phyloP scores from a whole-genome alignment of 1,284 basidiomycete genomes.

The Ceratobasidium sp. region DNA sequence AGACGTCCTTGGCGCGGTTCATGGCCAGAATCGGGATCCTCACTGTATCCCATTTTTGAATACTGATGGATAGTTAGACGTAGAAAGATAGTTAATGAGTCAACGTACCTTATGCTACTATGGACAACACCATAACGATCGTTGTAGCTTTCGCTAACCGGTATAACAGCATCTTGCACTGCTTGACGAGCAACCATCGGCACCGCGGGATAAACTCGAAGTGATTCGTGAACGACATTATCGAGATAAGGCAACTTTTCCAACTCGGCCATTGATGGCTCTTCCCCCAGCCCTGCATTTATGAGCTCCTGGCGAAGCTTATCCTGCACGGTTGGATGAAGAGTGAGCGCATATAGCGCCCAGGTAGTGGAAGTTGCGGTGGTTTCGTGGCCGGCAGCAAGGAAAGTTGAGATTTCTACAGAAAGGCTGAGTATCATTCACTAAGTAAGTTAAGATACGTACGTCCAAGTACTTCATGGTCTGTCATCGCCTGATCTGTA shows the following conservation, averaged over 20 bases:
- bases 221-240: slow-evolving; percentile 36
- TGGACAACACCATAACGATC: slow-evolving; percentile 36
- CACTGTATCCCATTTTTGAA: no score
- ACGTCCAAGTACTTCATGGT: slow-evolving; percentile 57
- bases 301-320: slow-evolving; percentile 54
- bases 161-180: slow-evolving; percentile 37
- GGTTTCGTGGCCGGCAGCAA: slow-evolving; percentile 48
- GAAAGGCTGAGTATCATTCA: no score
- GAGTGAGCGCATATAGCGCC: slow-evolving; percentile 54
- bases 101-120: slow-evolving; percentile 28
- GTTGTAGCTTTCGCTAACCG: slow-evolving; percentile 25
- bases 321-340: slow-evolving; percentile 52
- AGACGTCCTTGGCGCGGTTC: no score
- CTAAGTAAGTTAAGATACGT: slow-evolving; percentile 47
- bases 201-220: slow-evolving; percentile 29
- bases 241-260: slow-evolving; percentile 39
- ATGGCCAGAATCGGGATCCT: no score
- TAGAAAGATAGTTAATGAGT: background rate
- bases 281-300: slow-evolving; percentile 43
- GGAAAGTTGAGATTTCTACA: slow-evolving; percentile 39
- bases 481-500: slow-evolving; percentile 52
- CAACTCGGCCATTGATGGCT: slow-evolving; percentile 36
- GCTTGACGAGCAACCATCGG: slow-evolving; percentile 11
- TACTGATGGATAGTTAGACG: slow-evolving; percentile 19
- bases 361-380: no score